phyloP scores from a whole-genome alignment of 2,329 filamentous ascomycete species.

The Diplodia sapinea region DNA sequence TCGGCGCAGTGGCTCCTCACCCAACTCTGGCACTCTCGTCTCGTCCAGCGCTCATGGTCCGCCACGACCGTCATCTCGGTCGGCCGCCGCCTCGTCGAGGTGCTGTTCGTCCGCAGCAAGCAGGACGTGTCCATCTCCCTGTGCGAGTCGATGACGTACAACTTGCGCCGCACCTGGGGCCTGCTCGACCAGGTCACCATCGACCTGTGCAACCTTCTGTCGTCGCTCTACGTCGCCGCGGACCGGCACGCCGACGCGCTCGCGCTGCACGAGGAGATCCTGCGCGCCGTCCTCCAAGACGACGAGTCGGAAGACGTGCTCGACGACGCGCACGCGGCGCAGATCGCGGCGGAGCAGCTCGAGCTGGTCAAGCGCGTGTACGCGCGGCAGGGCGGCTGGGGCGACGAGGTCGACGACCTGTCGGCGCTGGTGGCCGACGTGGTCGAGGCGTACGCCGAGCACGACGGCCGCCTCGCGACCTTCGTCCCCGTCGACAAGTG shows the following conservation, averaged over 20 bases:
- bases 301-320: slow-evolving; percentile 37
- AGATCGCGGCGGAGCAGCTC: slow-evolving; percentile 44
- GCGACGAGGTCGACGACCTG: slow-evolving; percentile 54
- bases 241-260: slow-evolving; percentile 46
- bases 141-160: slow-evolving; percentile 62
- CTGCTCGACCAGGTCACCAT: slow-evolving; percentile 55
- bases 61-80: slow-evolving; percentile 55
- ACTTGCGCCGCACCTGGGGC: slow-evolving; percentile 60
- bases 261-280: slow-evolving; percentile 42
- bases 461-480: slow-evolving; percentile 17
- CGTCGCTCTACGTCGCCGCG: slow-evolving; percentile 55
- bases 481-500: slow-evolving; percentile 24
- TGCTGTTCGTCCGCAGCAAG: slow-evolving; percentile 57
- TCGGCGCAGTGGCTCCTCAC: slow-evolving; percentile 41
- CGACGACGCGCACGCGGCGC: slow-evolving; percentile 35
- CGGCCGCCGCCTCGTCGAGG: slow-evolving; percentile 60
- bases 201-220: slow-evolving; percentile 58
- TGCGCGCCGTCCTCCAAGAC: slow-evolving; percentile 42
- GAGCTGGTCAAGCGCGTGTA: slow-evolving; percentile 48
- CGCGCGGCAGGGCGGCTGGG: slow-evolving; percentile 52
- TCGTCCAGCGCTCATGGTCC: slow-evolving; percentile 44
- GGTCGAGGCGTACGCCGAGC: slow-evolving; percentile 47
- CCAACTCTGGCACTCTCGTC: slow-evolving; percentile 46
- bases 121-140: slow-evolving; percentile 50
- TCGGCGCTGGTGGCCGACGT: slow-evolving; percentile 52